Percentiles rank a stretch among this genome's conserved stretches.
phyloP scores from a whole-genome alignment of 345 rosid species.

The Hypericum perforatum region DNA sequence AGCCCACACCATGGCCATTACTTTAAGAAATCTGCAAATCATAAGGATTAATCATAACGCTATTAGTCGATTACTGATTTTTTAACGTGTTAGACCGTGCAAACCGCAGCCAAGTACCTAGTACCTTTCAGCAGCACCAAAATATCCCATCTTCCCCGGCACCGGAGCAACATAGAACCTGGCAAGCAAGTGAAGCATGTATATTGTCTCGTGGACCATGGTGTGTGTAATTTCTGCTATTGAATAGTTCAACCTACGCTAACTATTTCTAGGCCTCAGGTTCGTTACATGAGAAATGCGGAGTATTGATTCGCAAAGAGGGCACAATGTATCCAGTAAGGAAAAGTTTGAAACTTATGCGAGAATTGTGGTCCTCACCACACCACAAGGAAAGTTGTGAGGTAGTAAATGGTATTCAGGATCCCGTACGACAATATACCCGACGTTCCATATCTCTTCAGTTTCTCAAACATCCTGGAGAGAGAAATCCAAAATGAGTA shows the following conservation, averaged over 20 bases:
- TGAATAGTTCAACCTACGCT: neutral
- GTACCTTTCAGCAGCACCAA: constrained; percentile 73
- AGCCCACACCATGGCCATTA: constrained; percentile 98
- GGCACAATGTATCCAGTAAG: neutral
- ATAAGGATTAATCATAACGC: neutral
- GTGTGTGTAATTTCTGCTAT: neutral
- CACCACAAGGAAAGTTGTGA: constrained; percentile 59
- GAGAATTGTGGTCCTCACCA: constrained; percentile 36
- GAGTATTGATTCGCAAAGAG: neutral
- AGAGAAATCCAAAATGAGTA: constrained; percentile 4
- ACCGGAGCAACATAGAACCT: constrained; percentile 89
- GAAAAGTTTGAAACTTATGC: neutral
- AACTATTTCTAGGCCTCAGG: neutral
- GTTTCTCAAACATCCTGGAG: constrained; percentile 47
- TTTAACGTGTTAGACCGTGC: constrained; percentile 8
- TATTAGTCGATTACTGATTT: neutral
- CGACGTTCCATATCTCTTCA: constrained; percentile 75
- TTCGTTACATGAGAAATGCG: neutral
- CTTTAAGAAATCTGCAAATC: constrained; percentile 63
- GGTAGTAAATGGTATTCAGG: constrained; percentile 71
- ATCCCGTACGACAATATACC: constrained; percentile 79
- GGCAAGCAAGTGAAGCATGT: constrained; percentile 9
- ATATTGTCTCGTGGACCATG: neutral
- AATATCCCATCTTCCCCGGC: constrained; percentile 72
- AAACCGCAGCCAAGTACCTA: constrained; percentile 3